Evolutionary conservation across 1,284 basidiomycete species (phyloP).

Genomic region (Waitea zeae): DNA sequence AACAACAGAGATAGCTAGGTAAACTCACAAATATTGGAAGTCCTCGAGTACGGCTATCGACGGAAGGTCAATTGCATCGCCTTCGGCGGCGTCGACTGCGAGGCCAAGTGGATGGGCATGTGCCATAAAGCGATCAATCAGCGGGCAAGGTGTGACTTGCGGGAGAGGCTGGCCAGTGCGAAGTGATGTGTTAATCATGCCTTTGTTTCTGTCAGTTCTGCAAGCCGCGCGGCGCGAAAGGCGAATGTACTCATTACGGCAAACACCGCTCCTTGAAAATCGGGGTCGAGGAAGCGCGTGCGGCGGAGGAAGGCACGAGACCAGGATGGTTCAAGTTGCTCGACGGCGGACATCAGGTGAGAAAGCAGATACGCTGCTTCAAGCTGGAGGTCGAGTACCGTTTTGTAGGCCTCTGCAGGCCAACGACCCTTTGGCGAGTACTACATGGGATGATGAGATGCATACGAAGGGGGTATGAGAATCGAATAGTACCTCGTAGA

Average conservation of each 20-base stretch:
- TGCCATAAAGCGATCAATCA: constrained; percentile 61
- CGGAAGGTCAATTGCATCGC: constrained; percentile 54
- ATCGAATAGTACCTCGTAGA: constrained; percentile 40
- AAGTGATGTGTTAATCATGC: constrained; percentile 53
- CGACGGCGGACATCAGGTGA: constrained; percentile 44
- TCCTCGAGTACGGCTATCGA: constrained; percentile 44
- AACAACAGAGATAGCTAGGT: background rate
- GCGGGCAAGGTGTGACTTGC: constrained; percentile 74
- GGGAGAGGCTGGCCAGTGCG: constrained; percentile 65
- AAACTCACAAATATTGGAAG: constrained; percentile 48
- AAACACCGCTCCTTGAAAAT: constrained; percentile 72
- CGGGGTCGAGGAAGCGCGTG: constrained; percentile 61
- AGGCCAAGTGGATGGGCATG: constrained; percentile 41
- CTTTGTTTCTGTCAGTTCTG: constrained; percentile 16
- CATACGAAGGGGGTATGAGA: too few relatives aligned
- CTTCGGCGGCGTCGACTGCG: constrained; percentile 44
- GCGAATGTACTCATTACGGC: constrained; percentile 52
- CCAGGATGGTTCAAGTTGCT: constrained; percentile 56
- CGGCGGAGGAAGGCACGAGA: constrained; percentile 57
- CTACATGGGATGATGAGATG: too few relatives aligned
- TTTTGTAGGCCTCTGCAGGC: constrained; percentile 51
- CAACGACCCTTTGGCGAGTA: constrained; percentile 52
- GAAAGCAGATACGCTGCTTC: constrained; percentile 44
- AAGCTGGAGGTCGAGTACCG: constrained; percentile 47
- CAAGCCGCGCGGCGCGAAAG: background rate